Evolutionary conservation across 306 rosid species (phyloP), one percentile per base, ranked within the genome.

Genomic region (Quercus variabilis): DNA sequence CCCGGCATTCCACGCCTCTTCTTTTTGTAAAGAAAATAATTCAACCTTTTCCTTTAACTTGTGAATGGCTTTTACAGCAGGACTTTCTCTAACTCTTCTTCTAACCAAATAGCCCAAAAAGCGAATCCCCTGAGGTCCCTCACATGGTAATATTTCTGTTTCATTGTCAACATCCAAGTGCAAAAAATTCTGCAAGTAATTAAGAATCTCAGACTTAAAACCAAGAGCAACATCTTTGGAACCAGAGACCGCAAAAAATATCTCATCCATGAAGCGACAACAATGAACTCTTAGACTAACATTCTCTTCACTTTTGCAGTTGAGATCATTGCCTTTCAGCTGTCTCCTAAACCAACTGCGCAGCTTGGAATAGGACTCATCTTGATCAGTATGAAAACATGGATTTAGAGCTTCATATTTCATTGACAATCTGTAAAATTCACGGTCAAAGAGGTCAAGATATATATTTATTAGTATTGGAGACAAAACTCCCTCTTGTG

Each of bases 181-280:
- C 92, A 94, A 81, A 83, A 89, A 82, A 54, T 80, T 75, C 76
- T 85, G 85, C 78, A 94, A 67, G 88, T 83, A 94, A 74, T 86
- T 64, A 71, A 80, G 85, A 80, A 89, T 74, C 80, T 92, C 97
- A 74, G 80, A 83, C 91, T 87, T 86, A 71, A 92, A 89, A 73
- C 67, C 76, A 49, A 81, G 60, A 78, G 98, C 94, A 75, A 81
- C 83, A 55, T 92, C 94, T 87, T 83, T 88, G 5, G 94, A 87
- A 76, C 98, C 98, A 52, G 93, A 83, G 65, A 89, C 70, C 0
- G 97, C 92, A 14, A 92, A 86, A 85, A 94, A 86, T 35, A 91
- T 87, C 78, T 94, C 98, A 81, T 94, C 98, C 98, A 94, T 91
- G 81, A 76, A 85, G 55, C 97, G 94, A 81, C 96, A 87, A 69